Percentiles rank a stretch among this genome's conserved stretches.
These are phyloP conservation scores for Alternaria sp. DNA, from an alignment of 2,329 filamentous ascomycete species.

Conservation along the genomic window DNA sequence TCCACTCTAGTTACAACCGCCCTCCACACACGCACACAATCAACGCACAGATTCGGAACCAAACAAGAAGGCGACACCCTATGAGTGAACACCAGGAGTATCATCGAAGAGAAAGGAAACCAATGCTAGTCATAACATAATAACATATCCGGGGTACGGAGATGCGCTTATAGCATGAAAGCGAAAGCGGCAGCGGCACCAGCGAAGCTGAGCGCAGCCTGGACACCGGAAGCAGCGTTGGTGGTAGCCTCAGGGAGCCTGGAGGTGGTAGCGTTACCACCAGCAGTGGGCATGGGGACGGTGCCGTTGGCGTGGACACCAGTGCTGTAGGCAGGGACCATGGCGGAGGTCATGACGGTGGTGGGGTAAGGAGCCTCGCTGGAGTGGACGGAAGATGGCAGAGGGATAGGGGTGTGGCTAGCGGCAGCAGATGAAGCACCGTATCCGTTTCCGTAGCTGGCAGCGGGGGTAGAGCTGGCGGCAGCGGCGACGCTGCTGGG, in stretches of 20 bases:
- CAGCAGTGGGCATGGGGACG: conserved; percentile 36
- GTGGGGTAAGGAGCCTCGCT: conserved; percentile 19
- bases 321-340: conserved; percentile 25
- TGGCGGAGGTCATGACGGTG: conserved; percentile 20
- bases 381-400: conserved; percentile 8
- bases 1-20: neutral
- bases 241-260: conserved; percentile 38
- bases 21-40: neutral
- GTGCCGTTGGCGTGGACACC: conserved; percentile 24
- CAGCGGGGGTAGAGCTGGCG: conserved; percentile 9
- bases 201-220: conserved; percentile 48
- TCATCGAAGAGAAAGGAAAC: conserved; percentile 1
- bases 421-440: conserved; percentile 8
- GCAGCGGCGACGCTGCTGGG: conserved; percentile 2
- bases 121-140: conserved; percentile 15
- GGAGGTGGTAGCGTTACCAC: conserved; percentile 39
- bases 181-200: conserved; percentile 51
- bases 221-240: conserved; percentile 37
- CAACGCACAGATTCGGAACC: neutral
- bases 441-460: conserved; percentile 16
- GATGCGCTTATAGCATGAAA: conserved; percentile 45
- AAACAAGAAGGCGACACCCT: neutral
- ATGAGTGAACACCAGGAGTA: conserved; percentile 1
- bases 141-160: conserved; percentile 15
- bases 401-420: conserved; percentile 15